These are phyloP conservation scores for Septoria petroselini DNA, from an alignment of 2,329 filamentous ascomycete genomes.

Conservation along the genomic window DNA sequence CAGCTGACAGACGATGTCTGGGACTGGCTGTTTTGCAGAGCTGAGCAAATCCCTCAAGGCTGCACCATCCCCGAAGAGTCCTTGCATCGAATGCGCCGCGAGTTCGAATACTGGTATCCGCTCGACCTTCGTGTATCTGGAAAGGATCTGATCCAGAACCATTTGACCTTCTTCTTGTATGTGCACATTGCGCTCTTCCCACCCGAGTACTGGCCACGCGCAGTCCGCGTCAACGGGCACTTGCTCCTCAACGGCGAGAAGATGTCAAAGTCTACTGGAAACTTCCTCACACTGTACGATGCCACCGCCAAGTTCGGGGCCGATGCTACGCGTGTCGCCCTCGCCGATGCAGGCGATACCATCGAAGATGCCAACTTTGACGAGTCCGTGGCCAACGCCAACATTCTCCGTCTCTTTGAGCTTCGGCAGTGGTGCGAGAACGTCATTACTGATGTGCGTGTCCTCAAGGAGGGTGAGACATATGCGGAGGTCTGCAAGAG, in stretches of 20 bases:
- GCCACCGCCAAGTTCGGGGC: conserved; percentile 89
- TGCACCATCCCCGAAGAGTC: conserved; percentile 71
- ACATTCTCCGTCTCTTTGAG: conserved; percentile 78
- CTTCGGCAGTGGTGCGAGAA: conserved; percentile 93
- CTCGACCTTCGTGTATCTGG: conserved; percentile 83
- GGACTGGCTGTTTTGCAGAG: conserved; percentile 88
- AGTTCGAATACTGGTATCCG: conserved; percentile 97
- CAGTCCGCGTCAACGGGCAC: conserved; percentile 86
- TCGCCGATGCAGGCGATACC: conserved; percentile 91
- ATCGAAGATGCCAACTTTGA: conserved; percentile 97
- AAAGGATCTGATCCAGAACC: conserved; percentile 92
- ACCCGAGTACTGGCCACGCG: conserved; percentile 81
- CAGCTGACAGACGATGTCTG: conserved; percentile 95
- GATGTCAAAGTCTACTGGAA: conserved; percentile 97
- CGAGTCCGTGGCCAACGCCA: conserved; percentile 88
- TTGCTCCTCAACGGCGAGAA: conserved; percentile 94
- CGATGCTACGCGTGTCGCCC: conserved; percentile 83
- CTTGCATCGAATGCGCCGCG: conserved; percentile 76
- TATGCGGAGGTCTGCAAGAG: conserved; percentile 44
- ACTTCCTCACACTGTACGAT: conserved; percentile 89
- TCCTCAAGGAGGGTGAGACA: conserved; percentile 44
- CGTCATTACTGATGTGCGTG: conserved; percentile 60
- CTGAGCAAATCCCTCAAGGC: conserved; percentile 58
- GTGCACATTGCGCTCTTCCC: conserved; percentile 88
- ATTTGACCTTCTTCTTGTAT: conserved; percentile 94